A percentile compares a stretch with the other conserved stretches of the same genome.
These are phyloP conservation scores for Vaccinium myrtillus DNA, from an alignment of 148 eudicot genomes.

Conservation along the genomic window DNA sequence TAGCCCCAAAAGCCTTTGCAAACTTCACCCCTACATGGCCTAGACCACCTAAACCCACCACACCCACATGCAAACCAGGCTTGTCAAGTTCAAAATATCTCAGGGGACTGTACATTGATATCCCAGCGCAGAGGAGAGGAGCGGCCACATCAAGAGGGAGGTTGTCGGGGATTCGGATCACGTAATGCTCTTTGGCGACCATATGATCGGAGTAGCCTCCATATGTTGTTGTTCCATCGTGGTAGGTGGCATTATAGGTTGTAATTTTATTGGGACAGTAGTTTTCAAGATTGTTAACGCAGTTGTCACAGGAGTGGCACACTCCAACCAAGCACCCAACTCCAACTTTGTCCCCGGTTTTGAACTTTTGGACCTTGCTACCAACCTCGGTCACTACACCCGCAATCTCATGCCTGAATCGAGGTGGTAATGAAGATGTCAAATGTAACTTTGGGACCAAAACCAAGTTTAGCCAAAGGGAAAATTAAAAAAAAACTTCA, in stretches of 20 bases:
- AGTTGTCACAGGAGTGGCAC: conserved; percentile 27
- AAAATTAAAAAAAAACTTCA: background rate
- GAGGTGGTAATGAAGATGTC: background rate
- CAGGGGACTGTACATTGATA: conserved; percentile 4
- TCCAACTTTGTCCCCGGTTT: conserved; percentile 33
- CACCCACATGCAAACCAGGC: conserved; percentile 18
- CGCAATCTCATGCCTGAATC: conserved; percentile 34
- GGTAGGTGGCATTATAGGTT: conserved; percentile 22
- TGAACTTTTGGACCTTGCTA: conserved; percentile 25
- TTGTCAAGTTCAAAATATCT: conserved; percentile 3
- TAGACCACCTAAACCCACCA: conserved; percentile 13
- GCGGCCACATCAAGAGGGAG: conserved; percentile 28
- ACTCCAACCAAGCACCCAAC: conserved; percentile 36
- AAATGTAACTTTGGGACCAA: background rate
- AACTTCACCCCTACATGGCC: conserved; percentile 16
- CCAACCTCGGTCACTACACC: conserved; percentile 38
- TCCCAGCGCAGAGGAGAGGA: conserved; percentile 15
- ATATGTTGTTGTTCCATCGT: conserved; percentile 21
- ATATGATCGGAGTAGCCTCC: conserved; percentile 37
- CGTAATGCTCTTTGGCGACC: conserved; percentile 32
- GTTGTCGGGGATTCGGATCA: conserved; percentile 23
- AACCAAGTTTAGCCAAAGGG: background rate
- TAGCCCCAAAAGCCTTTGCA: conserved; percentile 14
- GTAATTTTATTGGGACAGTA: conserved; percentile 18
- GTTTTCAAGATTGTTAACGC: conserved; percentile 25